phyloP scores from a whole-genome alignment of 202 grass and related monocot genomes.

The Alloteropsis angusta region DNA sequence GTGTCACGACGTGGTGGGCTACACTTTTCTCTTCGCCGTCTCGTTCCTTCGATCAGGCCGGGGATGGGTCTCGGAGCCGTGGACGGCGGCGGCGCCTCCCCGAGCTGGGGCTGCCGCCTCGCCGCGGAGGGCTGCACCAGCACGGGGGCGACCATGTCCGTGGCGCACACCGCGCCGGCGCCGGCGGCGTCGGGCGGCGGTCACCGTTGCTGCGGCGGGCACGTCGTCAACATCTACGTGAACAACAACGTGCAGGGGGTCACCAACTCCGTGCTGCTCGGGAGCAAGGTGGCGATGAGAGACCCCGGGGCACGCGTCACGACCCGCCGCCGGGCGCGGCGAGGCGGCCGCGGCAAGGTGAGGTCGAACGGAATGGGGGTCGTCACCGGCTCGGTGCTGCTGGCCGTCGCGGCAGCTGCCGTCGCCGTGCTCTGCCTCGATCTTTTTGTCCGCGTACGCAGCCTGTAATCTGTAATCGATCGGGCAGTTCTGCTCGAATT shows the following conservation, averaged over 20 bases:
- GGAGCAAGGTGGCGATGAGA: slow-evolving; percentile 59
- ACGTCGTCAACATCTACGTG: slow-evolving; percentile 52
- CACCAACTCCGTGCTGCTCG: slow-evolving; percentile 67
- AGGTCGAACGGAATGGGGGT: neutral
- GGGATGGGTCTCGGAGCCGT: slow-evolving; percentile 14
- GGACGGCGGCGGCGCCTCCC: neutral
- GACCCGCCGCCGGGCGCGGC: neutral
- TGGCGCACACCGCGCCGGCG: neutral
- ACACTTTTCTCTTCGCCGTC: neutral
- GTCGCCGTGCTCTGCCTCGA: neutral
- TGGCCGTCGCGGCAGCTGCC: neutral
- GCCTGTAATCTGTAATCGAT: neutral
- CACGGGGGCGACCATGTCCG: slow-evolving; percentile 43
- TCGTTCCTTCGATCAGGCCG: too few relatives aligned
- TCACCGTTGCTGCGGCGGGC: neutral
- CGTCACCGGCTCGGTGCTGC: neutral
- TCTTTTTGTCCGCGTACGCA: neutral
- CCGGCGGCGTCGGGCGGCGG: neutral
- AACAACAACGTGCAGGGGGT: slow-evolving; percentile 86
- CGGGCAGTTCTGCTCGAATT: neutral
- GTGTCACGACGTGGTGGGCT: neutral
- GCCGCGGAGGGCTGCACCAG: slow-evolving; percentile 30
- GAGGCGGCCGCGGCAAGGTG: neutral
- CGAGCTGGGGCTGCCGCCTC: neutral
- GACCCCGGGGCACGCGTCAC: slow-evolving; percentile 36